Conservation (phyloP, 208 protist genomes). For the Trypanosomatidae sp. region DNA sequence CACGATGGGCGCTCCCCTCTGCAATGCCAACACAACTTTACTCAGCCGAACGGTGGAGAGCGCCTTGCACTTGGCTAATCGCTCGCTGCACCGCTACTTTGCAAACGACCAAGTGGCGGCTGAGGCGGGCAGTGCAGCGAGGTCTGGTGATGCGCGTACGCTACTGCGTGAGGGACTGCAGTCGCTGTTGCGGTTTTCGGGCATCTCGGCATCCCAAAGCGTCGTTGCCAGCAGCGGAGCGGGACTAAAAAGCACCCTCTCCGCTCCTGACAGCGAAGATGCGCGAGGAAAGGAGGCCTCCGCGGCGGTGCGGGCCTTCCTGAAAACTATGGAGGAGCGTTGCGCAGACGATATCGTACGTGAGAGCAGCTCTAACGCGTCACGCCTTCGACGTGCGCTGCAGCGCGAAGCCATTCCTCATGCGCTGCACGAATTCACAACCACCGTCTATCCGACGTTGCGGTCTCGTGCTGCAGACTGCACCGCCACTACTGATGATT, state of each 20-base stretch:
- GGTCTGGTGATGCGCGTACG: background rate
- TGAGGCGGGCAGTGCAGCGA: background rate
- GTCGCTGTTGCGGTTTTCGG: background rate
- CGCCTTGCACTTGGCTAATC: slow-evolving; percentile 6
- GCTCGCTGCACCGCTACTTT: slow-evolving; percentile 6
- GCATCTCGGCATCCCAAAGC: background rate
- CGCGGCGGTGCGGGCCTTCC: slow-evolving; percentile 21
- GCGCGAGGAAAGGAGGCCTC: background rate
- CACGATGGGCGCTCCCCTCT: slow-evolving; percentile 23
- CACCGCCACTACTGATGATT: background rate
- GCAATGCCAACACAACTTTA: background rate
- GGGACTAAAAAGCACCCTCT: background rate
- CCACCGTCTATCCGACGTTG: slow-evolving; percentile 4
- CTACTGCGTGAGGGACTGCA: slow-evolving; percentile 3
- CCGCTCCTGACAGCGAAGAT: background rate
- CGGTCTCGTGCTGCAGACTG: background rate
- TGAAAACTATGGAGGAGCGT: slow-evolving; percentile 20
- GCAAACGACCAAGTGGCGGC: background rate
- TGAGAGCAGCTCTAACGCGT: background rate
- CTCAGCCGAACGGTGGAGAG: slow-evolving; percentile 7
- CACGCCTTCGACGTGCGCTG: slow-evolving; percentile 8
- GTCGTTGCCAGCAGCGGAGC: background rate
- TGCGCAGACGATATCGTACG: background rate
- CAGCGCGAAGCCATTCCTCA: slow-evolving; percentile 3
- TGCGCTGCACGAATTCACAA: slow-evolving; percentile 8